Conservation (phyloP, 1,284 basidiomycete genomes). For the Tremellales sp. region DNA sequence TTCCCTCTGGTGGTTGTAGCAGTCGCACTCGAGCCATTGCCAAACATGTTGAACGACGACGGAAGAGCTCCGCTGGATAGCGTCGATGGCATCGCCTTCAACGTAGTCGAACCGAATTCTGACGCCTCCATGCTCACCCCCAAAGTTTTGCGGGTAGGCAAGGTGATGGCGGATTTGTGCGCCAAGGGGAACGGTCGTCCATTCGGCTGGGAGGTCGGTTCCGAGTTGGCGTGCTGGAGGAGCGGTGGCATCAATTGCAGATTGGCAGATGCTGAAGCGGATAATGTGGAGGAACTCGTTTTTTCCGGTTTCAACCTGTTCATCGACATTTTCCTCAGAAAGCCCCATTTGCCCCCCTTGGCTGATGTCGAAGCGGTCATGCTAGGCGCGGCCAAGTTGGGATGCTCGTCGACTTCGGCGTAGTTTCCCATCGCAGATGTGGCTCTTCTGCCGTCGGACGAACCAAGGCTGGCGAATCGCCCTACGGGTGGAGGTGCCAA, state of each 20-base stretch:
- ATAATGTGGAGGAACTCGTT: slow-evolving; percentile 19
- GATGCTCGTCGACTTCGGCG: slow-evolving; percentile 15
- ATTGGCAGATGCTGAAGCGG: slow-evolving; percentile 35
- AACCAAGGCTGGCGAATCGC: slow-evolving; percentile 66
- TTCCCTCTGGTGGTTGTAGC: slow-evolving; percentile 47
- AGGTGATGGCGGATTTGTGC: slow-evolving; percentile 24
- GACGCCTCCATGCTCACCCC: slow-evolving; percentile 8
- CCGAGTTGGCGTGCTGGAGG: slow-evolving; percentile 29
- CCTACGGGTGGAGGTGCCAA: slow-evolving; percentile 29
- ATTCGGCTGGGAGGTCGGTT: slow-evolving; percentile 23
- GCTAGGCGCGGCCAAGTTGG: background rate
- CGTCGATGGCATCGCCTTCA: slow-evolving; percentile 9
- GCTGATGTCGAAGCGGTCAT: slow-evolving; percentile 17
- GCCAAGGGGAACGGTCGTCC: slow-evolving; percentile 24
- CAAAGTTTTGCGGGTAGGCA: slow-evolving; percentile 18
- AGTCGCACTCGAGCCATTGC: slow-evolving; percentile 1
- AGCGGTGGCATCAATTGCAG: slow-evolving; percentile 30
- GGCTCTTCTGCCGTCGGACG: slow-evolving; percentile 44
- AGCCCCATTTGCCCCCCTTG: slow-evolving; percentile 76
- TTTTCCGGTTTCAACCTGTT: slow-evolving; percentile 56
- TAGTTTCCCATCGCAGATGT: slow-evolving; percentile 39
- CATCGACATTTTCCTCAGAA: slow-evolving; percentile 96
- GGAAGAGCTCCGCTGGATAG: slow-evolving; percentile 13
- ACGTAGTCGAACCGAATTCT: slow-evolving; percentile 26
- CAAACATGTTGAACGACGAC: slow-evolving; percentile 9